Conservation (phyloP, 495 filamentous ascomycete genomes). For the Annulohypoxylon maeteangense region DNA sequence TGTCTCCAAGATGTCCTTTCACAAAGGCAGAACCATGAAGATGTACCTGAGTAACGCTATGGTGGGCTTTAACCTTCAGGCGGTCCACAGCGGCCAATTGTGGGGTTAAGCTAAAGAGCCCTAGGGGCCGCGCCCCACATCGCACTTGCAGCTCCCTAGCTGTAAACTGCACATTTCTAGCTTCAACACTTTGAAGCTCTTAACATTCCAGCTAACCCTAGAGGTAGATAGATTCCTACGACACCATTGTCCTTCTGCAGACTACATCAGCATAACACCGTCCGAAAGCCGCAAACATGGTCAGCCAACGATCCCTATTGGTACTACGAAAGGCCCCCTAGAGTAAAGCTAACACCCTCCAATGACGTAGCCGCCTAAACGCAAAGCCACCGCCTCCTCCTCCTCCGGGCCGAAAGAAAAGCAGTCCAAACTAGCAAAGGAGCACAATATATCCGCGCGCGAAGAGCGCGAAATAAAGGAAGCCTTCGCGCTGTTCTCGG, state of each 20-base stretch:
- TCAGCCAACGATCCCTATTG: not conserved
- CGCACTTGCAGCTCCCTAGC: not conserved
- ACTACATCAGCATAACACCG: not conserved
- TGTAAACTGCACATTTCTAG: not conserved
- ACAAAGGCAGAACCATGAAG: no score
- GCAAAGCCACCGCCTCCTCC: conserved; percentile 48
- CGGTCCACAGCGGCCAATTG: conserved; percentile 14
- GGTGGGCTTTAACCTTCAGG: not conserved
- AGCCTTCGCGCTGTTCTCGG: conserved; percentile 84
- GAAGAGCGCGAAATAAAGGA: conserved; percentile 92
- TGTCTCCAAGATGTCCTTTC: no score
- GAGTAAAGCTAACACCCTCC: conserved; percentile 15
- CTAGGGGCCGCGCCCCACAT: not conserved
- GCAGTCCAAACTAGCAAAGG: conserved; percentile 86
- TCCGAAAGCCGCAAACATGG: not conserved
- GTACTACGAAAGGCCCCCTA: not conserved
- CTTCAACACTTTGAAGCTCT: not conserved
- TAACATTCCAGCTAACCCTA: not conserved
- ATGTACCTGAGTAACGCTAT: not conserved
- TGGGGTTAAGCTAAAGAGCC: not conserved
- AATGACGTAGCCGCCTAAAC: conserved; percentile 54
- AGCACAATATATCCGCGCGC: conserved; percentile 81
- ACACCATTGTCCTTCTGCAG: not conserved
- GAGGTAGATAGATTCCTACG: not conserved
- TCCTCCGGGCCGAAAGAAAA: conserved; percentile 44